Conservation (phyloP, 331 rosid genomes). For the Phaseolus coccineus region DNA sequence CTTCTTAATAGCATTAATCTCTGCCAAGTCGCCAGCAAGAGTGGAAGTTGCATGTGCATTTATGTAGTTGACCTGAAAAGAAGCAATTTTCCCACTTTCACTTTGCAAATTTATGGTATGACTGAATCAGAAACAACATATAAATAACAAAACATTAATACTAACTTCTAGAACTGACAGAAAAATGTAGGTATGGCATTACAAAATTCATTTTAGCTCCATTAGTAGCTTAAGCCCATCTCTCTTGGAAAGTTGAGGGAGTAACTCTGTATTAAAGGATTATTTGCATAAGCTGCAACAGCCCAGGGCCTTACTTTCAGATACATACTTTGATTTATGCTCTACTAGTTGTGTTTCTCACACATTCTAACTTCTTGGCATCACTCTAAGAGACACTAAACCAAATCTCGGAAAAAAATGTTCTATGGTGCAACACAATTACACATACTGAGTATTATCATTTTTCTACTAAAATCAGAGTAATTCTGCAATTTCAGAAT, state of each 20-base stretch:
- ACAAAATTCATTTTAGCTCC: slow-evolving; percentile 2
- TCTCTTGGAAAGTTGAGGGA: neutral
- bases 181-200: slow-evolving; percentile 16
- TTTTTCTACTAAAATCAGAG: neutral
- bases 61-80: slow-evolving; percentile 87
- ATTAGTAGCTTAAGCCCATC: slow-evolving; percentile 17
- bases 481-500: neutral
- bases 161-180: slow-evolving; percentile 14
- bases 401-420: neutral
- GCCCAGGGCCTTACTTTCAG: neutral
- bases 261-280: neutral
- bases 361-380: slow-evolving; percentile 8
- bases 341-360: neutral
- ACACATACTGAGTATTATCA: neutral
- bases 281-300: neutral
- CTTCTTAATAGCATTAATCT: slow-evolving; percentile 92
- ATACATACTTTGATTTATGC: neutral
- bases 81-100: slow-evolving; percentile 28
- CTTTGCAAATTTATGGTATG: neutral
- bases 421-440: neutral
- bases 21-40: slow-evolving; percentile 93
- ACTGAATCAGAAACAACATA: slow-evolving; percentile 15
- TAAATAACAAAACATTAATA: neutral
- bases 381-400: neutral
- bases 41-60: slow-evolving; percentile 99